Base-by-base conservation (phyloP, 2,329 filamentous ascomycete species). In the Elsinoe perseae region DNA sequence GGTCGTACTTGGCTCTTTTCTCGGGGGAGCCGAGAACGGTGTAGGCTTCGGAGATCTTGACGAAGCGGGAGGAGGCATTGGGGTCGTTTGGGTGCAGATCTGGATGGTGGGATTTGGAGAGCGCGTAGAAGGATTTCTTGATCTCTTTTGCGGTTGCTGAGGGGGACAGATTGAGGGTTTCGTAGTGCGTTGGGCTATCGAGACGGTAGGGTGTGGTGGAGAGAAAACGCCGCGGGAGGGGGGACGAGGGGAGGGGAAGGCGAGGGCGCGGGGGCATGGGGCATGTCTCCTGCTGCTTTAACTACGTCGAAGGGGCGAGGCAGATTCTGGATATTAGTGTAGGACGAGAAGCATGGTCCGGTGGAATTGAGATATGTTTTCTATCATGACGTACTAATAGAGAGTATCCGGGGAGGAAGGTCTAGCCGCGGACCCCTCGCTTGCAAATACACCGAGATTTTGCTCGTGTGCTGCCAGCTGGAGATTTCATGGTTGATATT, bases 71-170 rank as follows among this genome's bases (percentile, higher is more conserved):
- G 3, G 84, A 77, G 60, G 91, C 87, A 58, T 74, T 68, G 3
- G 87, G 86, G 71, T 95, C 86, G 63, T 80, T 68, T 59, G 80
- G 88, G 77, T 97, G 95, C 68, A 84, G 83, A 77, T 98, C 93
- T 1, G 93, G 93, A 72, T 98, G 93, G 78, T 95, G 86, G 55
- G 80, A 75, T 73, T 96, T 95, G 67, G 90, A 95, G 69, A 97
- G 87, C 59, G 80, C 73, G 78, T 96, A 97, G 80, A 96, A 98
- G 69, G 82, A 73, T 58, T 62, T 61, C 72, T 97, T 97, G 60
- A 97, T 91, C 54, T 95, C 89, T 7, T 77, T 75, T 1, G 80
- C 73, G 14, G 86, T 82, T 38, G 92, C 91, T 61, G 80, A 80
- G 40, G 79, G 77, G 0, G 81, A 73, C n/a, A 98, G 71, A 40